A percentile compares a stretch with the other conserved stretches of the same genome.
These are phyloP conservation scores for Penicillium simplicissimum DNA, from an alignment of 495 filamentous ascomycete species.

Conservation along the genomic window DNA sequence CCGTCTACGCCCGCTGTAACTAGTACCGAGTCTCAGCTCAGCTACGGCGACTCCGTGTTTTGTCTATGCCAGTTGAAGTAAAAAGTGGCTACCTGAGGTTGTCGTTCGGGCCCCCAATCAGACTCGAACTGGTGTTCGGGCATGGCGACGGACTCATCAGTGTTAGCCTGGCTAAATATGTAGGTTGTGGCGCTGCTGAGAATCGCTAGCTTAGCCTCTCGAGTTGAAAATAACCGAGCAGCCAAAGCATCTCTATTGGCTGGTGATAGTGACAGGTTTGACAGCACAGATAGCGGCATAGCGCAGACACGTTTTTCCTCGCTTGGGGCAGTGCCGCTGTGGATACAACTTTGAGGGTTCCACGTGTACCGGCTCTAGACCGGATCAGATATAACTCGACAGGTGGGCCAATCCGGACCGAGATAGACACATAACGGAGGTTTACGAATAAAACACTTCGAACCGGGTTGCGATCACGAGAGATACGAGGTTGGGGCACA, in stretches of 20 bases:
- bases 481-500: not conserved
- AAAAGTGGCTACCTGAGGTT: slow-evolving; percentile 6
- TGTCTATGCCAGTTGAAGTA: slow-evolving; percentile 8
- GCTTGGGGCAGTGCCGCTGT: not conserved
- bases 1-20: not conserved
- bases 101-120: not conserved
- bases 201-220: not conserved
- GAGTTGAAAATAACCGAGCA: not conserved
- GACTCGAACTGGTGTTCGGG: slow-evolving; percentile 7
- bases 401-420: not conserved
- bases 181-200: slow-evolving; percentile 9
- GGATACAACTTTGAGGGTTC: not conserved
- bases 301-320: not conserved
- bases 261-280: not conserved
- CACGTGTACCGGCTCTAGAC: not conserved
- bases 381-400: not conserved
- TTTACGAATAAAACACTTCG: not conserved
- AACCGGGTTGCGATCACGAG: not conserved
- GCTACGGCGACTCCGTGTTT: slow-evolving; percentile 11
- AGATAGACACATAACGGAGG: too few species aligned
- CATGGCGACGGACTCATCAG: slow-evolving; percentile 2
- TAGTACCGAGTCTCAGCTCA: not conserved
- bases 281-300: not conserved
- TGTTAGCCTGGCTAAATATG: slow-evolving; percentile 6
- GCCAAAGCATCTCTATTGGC: not conserved